phyloP scores from a whole-genome alignment of 345 rosid genomes.

The Populus ilicifolia region DNA sequence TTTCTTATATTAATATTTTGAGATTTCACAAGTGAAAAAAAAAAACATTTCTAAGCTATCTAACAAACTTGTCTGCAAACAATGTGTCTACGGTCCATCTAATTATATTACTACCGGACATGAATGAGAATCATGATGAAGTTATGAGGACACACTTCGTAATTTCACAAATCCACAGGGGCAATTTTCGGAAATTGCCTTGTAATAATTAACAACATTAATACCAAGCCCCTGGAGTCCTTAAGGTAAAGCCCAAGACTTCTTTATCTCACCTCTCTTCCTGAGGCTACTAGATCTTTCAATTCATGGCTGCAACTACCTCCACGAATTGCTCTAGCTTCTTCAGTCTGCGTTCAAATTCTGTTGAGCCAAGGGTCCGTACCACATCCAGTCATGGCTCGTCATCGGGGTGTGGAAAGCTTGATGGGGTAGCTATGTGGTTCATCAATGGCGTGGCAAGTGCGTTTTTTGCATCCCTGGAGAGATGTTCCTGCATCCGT shows the following conservation, averaged over 20 bases:
- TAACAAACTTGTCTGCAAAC: neutral
- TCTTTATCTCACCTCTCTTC: neutral
- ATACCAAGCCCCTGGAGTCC: neutral
- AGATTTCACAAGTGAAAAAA: neutral
- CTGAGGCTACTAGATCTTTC: neutral
- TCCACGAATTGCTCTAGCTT: slow-evolving; percentile 28
- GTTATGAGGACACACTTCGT: neutral
- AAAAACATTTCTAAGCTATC: neutral
- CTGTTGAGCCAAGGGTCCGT: slow-evolving; percentile 26
- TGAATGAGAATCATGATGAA: neutral
- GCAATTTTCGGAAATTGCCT: neutral
- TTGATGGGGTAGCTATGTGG: slow-evolving; percentile 66
- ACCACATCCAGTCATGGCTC: slow-evolving; percentile 29
- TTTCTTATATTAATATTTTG: neutral
- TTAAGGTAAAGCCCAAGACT: neutral
- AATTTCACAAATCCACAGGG: slow-evolving; percentile 6
- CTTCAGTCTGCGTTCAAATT: slow-evolving; percentile 33
- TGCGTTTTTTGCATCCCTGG: slow-evolving; percentile 59
- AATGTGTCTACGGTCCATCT: neutral
- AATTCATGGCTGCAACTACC: slow-evolving; percentile 42
- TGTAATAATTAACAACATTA: neutral
- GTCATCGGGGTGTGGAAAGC: slow-evolving; percentile 41
- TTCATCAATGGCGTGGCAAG: slow-evolving; percentile 47
- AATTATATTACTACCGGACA: neutral
- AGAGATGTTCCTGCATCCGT: slow-evolving; percentile 59